Percentiles rank a stretch among this genome's conserved stretches.
phyloP scores from a whole-genome alignment of 1,284 basidiomycete species.

The Sphagnurus paluster region DNA sequence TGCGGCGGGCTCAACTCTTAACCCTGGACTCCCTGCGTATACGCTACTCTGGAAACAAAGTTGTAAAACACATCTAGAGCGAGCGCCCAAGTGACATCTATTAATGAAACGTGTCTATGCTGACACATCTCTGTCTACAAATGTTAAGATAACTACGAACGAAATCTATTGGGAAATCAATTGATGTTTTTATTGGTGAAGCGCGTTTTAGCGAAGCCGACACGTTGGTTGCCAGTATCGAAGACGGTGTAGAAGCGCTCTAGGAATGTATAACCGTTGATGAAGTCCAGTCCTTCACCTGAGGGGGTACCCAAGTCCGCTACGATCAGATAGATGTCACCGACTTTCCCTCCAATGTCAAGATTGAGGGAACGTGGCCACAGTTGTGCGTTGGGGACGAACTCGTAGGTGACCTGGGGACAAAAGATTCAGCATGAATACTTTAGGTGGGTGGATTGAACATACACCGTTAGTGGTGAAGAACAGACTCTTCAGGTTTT shows the following conservation, averaged over 20 bases:
- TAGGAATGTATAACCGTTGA: slow-evolving; percentile 56
- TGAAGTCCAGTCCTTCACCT: slow-evolving; percentile 50
- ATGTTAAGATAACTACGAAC: no score
- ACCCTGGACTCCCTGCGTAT: no score
- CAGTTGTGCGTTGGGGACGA: slow-evolving; percentile 59
- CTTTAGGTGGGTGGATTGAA: slow-evolving; percentile 1
- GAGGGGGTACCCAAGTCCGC: slow-evolving; percentile 37
- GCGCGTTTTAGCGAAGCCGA: slow-evolving; percentile 59
- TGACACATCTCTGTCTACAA: no score
- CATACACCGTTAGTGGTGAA: slow-evolving; percentile 51
- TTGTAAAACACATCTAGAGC: no score
- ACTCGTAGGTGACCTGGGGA: slow-evolving; percentile 40
- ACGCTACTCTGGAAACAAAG: no score
- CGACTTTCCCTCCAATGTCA: slow-evolving; percentile 45
- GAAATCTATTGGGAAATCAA: slow-evolving; percentile 27
- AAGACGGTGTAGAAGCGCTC: slow-evolving; percentile 70
- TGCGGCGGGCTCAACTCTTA: no score
- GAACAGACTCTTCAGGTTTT: slow-evolving; percentile 51
- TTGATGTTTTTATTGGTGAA: slow-evolving; percentile 60
- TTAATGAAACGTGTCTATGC: no score
- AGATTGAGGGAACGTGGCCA: slow-evolving; percentile 58
- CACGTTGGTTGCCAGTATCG: slow-evolving; percentile 54
- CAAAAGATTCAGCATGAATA: neutral
- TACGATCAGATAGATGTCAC: slow-evolving; percentile 51
- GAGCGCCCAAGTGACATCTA: no score